Base-by-base conservation (phyloP, 495 filamentous ascomycete species). In the Lasiosphaeriaceae sp. region DNA sequence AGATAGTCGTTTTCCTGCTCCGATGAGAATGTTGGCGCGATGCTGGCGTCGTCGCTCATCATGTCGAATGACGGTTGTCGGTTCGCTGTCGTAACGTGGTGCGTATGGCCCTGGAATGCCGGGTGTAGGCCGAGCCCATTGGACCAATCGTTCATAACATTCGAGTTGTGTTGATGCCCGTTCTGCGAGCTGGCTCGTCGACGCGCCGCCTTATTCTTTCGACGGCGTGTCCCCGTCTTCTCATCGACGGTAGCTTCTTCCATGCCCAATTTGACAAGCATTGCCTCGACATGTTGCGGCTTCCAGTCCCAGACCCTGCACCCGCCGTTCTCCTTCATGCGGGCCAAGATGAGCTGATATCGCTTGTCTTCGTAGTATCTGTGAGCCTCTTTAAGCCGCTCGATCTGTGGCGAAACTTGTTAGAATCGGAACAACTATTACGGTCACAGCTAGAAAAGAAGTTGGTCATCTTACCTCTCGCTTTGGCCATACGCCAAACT, bases 401-500 rank as follows among this genome's bases (percentile, higher is more conserved):
- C 58, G 1, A 58, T 61, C 71, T 72, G 16, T 20, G 43, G 20
- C 2, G 43, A 34, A 29, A 50, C 53, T 41, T 41, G 26, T n/a
- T 16, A 43, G 14, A 24, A 43, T 4, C 39, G 5, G 14, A 9
- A 31, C 26, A 9, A 31, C 4, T 31, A 31, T 9, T 31, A n/a
- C 14, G 11, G 14, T 39, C 19, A n/a, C n/a, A n/a, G n/a, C n/a
- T n/a, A n/a, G n/a, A n/a, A 5, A 19, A 24, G 20, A 41, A 29
- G 19, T 12, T n/a, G 47, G 11, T 8, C 1, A 24, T 6, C 23
- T 16, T 54, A 79, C 77, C 65, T 79, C 77, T 41, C 44, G 52
- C 20, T 69, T 61, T 14, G 74, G 76, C 77, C 77, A 79, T 1
- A 66, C 63, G 12, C 71, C 74, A 46, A 71, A 75, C 50, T 73